Evolutionary conservation across 805 yeast species (phyloP).

Genomic region (Yarrowia sp.): DNA sequence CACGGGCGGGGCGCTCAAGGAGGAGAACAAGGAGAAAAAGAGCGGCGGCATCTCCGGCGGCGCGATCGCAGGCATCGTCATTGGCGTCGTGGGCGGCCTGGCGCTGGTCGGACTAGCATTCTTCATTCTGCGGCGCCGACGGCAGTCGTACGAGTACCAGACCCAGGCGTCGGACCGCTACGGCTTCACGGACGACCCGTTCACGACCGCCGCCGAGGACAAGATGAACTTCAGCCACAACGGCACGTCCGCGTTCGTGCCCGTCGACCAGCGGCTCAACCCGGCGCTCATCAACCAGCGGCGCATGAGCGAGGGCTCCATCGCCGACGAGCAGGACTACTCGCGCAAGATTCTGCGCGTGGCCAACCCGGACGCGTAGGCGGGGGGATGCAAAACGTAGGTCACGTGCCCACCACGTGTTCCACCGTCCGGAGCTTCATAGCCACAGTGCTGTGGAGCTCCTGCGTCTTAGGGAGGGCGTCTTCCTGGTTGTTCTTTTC

Average conservation of each 20-base stretch:
- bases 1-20: constrained; percentile 46
- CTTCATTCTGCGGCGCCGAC: constrained; percentile 55
- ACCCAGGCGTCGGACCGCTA: constrained; percentile 41
- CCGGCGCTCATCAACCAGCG: constrained; percentile 84
- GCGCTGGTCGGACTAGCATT: constrained; percentile 53
- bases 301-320: constrained; percentile 81
- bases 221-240: constrained; percentile 42
- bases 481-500: too few species aligned
- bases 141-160: constrained; percentile 52
- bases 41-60: constrained; percentile 52
- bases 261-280: constrained; percentile 69
- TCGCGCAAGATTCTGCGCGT: constrained; percentile 81
- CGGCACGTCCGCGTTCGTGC: constrained; percentile 45
- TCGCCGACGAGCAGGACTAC: constrained; percentile 86
- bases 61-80: constrained; percentile 68
- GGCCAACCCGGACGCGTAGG: constrained; percentile 78
- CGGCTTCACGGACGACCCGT: constrained; percentile 50
- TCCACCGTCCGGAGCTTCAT: too few species aligned
- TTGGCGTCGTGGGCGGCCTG: constrained; percentile 60
- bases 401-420: too few species aligned
- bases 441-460: too few species aligned
- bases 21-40: constrained; percentile 43
- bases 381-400: too few species aligned
- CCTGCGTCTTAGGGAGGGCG: too few species aligned
- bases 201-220: constrained; percentile 47